Percentiles rank a stretch among this genome's conserved stretches.
These are phyloP conservation scores for Abrus precatorius DNA, from an alignment of 306 rosid species.

Conservation along the genomic window DNA sequence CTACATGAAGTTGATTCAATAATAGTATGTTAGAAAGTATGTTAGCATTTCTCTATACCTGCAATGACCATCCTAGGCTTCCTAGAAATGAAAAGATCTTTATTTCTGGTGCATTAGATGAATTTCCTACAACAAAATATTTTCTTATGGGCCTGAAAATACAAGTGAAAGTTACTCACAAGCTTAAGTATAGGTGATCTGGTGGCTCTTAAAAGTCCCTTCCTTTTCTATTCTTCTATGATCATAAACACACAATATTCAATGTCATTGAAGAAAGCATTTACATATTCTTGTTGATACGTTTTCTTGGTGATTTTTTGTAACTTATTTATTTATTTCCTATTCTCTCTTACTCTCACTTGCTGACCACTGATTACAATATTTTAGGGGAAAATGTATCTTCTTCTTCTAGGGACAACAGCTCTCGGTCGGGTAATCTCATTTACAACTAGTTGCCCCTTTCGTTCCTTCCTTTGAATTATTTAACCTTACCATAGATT, in stretches of 20 bases:
- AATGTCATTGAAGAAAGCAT: constrained; percentile 23
- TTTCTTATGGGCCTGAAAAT: background rate
- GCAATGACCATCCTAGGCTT: background rate
- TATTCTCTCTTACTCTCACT: background rate
- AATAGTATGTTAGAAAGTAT: background rate
- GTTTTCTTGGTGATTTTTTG: background rate
- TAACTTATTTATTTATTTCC: background rate
- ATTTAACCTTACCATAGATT: constrained; percentile 45
- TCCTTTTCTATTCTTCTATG: constrained; percentile 24
- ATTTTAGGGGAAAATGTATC: constrained; percentile 89
- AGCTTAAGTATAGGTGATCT: background rate
- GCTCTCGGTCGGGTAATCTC: constrained; percentile 90
- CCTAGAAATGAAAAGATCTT: background rate
- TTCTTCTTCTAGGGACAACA: constrained; percentile 97
- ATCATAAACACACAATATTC: background rate
- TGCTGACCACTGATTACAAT: constrained; percentile 40
- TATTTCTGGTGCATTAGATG: constrained; percentile 24
- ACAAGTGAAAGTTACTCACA: background rate
- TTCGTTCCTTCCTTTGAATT: constrained; percentile 4
- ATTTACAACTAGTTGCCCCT: constrained; percentile 24
- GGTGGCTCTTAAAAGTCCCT: background rate
- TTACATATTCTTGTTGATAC: background rate
- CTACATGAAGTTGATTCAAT: background rate
- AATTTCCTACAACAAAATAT: background rate
- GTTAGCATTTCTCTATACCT: constrained; percentile 3